Evolutionary conservation across 2,329 filamentous ascomycete species (phyloP).

Genomic region (Zasmidium angulare): DNA sequence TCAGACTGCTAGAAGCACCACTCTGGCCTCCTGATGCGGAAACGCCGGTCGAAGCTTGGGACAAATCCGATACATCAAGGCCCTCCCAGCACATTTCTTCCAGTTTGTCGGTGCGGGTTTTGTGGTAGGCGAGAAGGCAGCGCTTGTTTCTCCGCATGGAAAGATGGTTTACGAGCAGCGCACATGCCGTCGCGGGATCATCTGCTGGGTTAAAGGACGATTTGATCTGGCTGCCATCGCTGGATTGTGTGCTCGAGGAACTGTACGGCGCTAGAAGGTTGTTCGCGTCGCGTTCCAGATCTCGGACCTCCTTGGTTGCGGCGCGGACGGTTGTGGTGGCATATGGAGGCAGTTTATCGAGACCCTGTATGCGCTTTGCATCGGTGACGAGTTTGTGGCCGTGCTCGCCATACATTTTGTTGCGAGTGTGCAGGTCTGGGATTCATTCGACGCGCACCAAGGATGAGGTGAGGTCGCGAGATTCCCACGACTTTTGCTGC

Average conservation of each 20-base stretch:
- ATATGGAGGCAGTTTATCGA: constrained; percentile 84
- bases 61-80: constrained; percentile 72
- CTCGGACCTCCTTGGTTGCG: constrained; percentile 86
- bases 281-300: constrained; percentile 82
- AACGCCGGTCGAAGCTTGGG: constrained; percentile 49
- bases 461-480: not conserved
- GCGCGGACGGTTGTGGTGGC: constrained; percentile 87
- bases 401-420: constrained; percentile 78
- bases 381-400: constrained; percentile 92
- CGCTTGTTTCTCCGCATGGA: constrained; percentile 96
- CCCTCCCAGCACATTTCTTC: constrained; percentile 94
- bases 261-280: constrained; percentile 79
- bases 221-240: constrained; percentile 43
- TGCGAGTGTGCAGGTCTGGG: not conserved
- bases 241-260: constrained; percentile 38
- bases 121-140: constrained; percentile 91
- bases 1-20: constrained; percentile 51
- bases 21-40: constrained; percentile 31
- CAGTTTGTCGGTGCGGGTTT: constrained; percentile 83
- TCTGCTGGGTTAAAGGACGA: constrained; percentile 81
- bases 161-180: constrained; percentile 87
- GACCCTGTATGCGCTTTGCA: constrained; percentile 88
- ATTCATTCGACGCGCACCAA: not conserved
- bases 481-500: not conserved
- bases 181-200: constrained; percentile 81